These are phyloP conservation scores for Botrytis medusae DNA, from an alignment of 2,329 filamentous ascomycete species.

Conservation along the genomic window DNA sequence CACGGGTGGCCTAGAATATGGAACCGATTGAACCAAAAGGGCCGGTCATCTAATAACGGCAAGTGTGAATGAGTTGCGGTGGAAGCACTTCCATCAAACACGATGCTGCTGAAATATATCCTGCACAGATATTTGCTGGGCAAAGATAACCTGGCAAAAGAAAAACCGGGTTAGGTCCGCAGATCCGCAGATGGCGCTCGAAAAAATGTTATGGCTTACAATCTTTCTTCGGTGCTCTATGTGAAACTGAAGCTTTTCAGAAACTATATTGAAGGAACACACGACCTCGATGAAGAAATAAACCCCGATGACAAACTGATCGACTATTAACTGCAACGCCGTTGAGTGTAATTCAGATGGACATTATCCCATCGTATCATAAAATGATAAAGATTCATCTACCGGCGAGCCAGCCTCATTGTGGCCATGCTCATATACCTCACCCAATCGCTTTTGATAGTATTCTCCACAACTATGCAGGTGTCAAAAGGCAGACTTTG, in stretches of 20 bases:
- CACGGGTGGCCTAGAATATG: conserved; percentile 13
- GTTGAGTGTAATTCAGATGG: conserved; percentile 4
- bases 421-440: conserved; percentile 12
- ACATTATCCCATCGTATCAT: conserved; percentile 12
- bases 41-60: conserved; percentile 9
- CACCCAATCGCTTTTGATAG: background rate
- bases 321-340: conserved; percentile 8
- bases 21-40: conserved; percentile 17
- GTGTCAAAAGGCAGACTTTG: conserved; percentile 10
- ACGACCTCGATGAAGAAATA: background rate
- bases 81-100: background rate
- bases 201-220: background rate
- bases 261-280: background rate
- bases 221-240: background rate
- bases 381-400: conserved; percentile 13
- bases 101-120: background rate
- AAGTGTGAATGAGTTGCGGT: conserved; percentile 1
- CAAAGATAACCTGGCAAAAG: background rate
- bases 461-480: conserved; percentile 16
- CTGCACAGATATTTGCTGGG: conserved; percentile 6
- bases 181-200: conserved; percentile 8
- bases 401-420: conserved; percentile 17
- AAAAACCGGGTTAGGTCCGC: conserved; percentile 1
- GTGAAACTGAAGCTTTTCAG: conserved; percentile 14
- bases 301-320: background rate